Base-by-base conservation (phyloP, 1,284 basidiomycete species). In the Pyrrhoderma noxium region DNA sequence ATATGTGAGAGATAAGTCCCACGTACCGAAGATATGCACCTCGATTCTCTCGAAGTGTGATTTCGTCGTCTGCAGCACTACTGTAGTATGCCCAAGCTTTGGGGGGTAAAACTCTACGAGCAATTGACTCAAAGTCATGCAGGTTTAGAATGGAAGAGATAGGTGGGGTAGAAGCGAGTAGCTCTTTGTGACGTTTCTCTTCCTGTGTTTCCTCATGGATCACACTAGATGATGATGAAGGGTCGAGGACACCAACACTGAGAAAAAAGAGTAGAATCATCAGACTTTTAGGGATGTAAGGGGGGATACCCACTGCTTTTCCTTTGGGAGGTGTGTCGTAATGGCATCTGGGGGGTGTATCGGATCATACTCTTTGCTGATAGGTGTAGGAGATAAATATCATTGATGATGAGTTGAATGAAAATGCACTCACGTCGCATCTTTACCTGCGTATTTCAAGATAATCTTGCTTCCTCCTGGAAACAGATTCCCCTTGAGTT, bases 71-170 rank as follows among this genome's bases (percentile, higher is more conserved):
- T 9, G 89, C 82, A 11, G 89, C 91, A 14, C 85, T 89, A 31
- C 82, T 85, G 63, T 92, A 93, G 66, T 93, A 94, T 21, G 89
- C 90, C 91, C 91, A 93, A 0, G 87, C 89, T 61, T 88, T 86
- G 49, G 82, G 79, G 0, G 80, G 72, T 74, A 94, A 82, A 7
- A 87, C 80, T 55, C 72, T 67, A 61, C 76, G 79, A 7, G 87
- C 89, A 45, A 93, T 80, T 27, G 81, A 83, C 72, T 95, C 93
- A 58, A 97, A 94, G 66, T 97, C 93, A 65, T 93, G 90, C 59
- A 96, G 68, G 60, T 87, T 93, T 34, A 95, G 73, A 49, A 93
- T 85, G 65, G 89, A 82, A 46, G 77, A 76, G 19, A 96, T 71
- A 2, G 78, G 70, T 0, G 92, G 92, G 50, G 80, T 73, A 45